phyloP scores from a whole-genome alignment of 768 basidiomycete species.

The Pisolithus tinctorius region DNA sequence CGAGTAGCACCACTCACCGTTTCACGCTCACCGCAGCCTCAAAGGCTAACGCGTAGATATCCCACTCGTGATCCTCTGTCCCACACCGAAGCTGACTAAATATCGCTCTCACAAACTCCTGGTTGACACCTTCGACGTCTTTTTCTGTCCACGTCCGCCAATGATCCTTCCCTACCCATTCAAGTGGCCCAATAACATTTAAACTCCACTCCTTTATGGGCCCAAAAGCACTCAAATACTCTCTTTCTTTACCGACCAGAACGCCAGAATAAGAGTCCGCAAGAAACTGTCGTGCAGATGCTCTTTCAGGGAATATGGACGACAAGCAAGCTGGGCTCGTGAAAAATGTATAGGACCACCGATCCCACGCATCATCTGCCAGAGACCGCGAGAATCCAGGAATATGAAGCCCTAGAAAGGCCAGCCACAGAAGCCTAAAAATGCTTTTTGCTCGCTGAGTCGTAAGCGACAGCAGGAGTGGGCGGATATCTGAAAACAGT shows the following conservation, averaged over 20 bases:
- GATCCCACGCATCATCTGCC: conserved; percentile 44
- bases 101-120: conserved; percentile 44
- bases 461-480: conserved; percentile 44
- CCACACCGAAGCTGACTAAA: conserved; percentile 52
- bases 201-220: conserved; percentile 63
- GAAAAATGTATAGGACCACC: conserved; percentile 53
- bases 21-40: conserved; percentile 56
- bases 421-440: conserved; percentile 66
- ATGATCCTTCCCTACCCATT: conserved; percentile 30
- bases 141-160: conserved; percentile 38
- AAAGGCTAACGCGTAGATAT: conserved; percentile 57
- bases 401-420: conserved; percentile 61
- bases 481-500: conserved; percentile 65
- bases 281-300: conserved; percentile 26
- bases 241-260: conserved; percentile 58
- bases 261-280: conserved; percentile 62
- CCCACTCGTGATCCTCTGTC: conserved; percentile 55
- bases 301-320: conserved; percentile 44
- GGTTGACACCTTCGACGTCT: conserved; percentile 48
- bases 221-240: conserved; percentile 56
- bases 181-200: conserved; percentile 49
- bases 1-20: conserved; percentile 33
- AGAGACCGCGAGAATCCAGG: conserved; percentile 54
- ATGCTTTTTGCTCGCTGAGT: conserved; percentile 41
- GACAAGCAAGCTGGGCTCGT: conserved; percentile 38